Evolutionary conservation across 805 yeast species (phyloP), one percentile per base, ranked within the genome.

Genomic region (Scheffersomyces amazonensis): DNA sequence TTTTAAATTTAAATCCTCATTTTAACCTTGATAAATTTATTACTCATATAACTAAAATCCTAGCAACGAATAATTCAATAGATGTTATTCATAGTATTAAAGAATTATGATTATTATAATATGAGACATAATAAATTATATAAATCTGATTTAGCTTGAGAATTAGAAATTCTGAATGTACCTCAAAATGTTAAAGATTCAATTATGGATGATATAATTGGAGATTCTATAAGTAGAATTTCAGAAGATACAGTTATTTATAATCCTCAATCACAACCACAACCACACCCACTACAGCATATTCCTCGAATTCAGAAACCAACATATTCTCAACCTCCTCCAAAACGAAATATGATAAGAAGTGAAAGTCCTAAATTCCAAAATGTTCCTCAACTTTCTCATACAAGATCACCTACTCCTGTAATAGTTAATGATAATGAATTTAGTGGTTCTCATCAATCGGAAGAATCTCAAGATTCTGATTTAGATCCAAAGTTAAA

Each of bases 131-230:
- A 61, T 44, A 60, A 60, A 32, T 46, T 63, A 12, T 79, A 78
- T 25, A 69, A 66, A 44, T 58, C 54, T 21, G 81, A 76, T 42
- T 60, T 80, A 25, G 53, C 64, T 7, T 54, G 56, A 22, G 75
- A 71, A 23, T 45, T 80, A 40, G 54, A 58, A 13, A 39, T 53
- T 3, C 63, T 66, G 32, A 52, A 54, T 13, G 59, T 73, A 1
- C 42, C 57, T 4, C 30, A 27, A 15, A 3, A 27, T 11, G 47
- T 58, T 13, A 36, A 36, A 32, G 40, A 39, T 8, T 21, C 29
- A 15, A 41, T 46, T 11, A 19, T 40, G 19, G 35, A 35, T 22
- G 40, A 22, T 12, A 37, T 39, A 11, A 17, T 16, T 31, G 33
- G 19, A 32, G n/a, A n/a, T n/a, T n/a, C n/a, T n/a, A n/a, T n/a